A percentile compares a stretch with the other conserved stretches of the same genome.
phyloP scores from a whole-genome alignment of 768 basidiomycete genomes.

The Podaxis carcinomalis region DNA sequence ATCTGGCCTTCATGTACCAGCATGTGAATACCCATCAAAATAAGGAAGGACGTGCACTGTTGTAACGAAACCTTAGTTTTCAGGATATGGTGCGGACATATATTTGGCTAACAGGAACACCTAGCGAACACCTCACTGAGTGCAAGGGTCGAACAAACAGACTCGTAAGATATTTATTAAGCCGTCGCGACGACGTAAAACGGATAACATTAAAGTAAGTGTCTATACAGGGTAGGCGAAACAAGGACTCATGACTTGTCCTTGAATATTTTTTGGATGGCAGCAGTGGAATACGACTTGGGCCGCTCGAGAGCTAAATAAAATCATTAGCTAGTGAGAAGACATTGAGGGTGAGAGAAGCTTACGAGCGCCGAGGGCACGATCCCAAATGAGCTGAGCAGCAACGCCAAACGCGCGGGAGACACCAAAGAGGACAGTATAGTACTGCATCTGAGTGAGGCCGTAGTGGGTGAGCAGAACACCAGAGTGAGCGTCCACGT shows the following conservation, averaged over 20 bases:
- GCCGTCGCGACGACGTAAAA: neutral
- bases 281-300: constrained; percentile 83
- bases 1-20: too few relatives aligned
- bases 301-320: constrained; percentile 76
- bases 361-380: constrained; percentile 87
- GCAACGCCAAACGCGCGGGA: constrained; percentile 92
- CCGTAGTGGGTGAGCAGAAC: constrained; percentile 85
- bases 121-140: too few relatives aligned
- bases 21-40: too few relatives aligned
- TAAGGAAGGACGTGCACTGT: too few relatives aligned
- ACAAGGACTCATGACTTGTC: constrained; percentile 36
- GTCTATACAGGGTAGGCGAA: neutral
- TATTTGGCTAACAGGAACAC: too few relatives aligned
- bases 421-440: constrained; percentile 96
- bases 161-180: constrained; percentile 1
- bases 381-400: constrained; percentile 90
- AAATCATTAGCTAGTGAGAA: neutral
- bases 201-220: neutral
- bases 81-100: too few relatives aligned
- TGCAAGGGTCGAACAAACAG: too few relatives aligned
- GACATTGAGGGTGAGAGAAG: neutral
- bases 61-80: too few relatives aligned
- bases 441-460: constrained; percentile 88
- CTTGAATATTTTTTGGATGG: constrained; percentile 76
- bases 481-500: constrained; percentile 97